Percentiles rank a stretch among this genome's conserved stretches.
Evolutionary conservation across 805 yeast species (phyloP).

Genomic region (Cyberlindnera japonica): DNA sequence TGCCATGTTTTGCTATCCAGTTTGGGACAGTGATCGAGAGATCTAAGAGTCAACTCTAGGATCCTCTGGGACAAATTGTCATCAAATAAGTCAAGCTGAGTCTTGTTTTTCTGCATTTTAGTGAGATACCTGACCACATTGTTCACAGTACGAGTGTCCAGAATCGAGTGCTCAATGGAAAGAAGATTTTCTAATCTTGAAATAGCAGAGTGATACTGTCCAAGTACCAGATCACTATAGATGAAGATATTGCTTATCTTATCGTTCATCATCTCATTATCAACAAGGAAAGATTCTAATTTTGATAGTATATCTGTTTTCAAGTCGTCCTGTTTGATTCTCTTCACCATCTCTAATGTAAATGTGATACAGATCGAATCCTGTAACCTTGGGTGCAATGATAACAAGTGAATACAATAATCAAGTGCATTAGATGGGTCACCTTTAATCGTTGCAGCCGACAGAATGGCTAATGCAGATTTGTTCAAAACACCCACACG

Average conservation of each 20-base stretch:
- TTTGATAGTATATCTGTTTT: constrained; percentile 9
- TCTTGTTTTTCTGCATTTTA: neutral
- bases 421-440: constrained; percentile 11
- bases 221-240: constrained; percentile 13
- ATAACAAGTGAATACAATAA: constrained; percentile 11
- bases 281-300: constrained; percentile 13
- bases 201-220: constrained; percentile 11
- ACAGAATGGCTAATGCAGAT: constrained; percentile 14
- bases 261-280: constrained; percentile 8
- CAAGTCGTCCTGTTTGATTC: neutral
- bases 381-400: constrained; percentile 3
- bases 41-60: constrained; percentile 3
- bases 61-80: constrained; percentile 4
- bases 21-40: constrained; percentile 6
- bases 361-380: constrained; percentile 7
- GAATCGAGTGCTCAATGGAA: neutral
- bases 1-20: constrained; percentile 19
- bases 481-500: constrained; percentile 6
- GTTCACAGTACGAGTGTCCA: constrained; percentile 14
- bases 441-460: constrained; percentile 6
- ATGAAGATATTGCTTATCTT: constrained; percentile 15
- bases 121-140: constrained; percentile 7
- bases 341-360: constrained; percentile 7
- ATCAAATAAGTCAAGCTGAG: constrained; percentile 3
- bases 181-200: constrained; percentile 9